Base-by-base conservation (phyloP, 371 early-diverging fungal species). In the Lichtheimia corymbifera region DNA sequence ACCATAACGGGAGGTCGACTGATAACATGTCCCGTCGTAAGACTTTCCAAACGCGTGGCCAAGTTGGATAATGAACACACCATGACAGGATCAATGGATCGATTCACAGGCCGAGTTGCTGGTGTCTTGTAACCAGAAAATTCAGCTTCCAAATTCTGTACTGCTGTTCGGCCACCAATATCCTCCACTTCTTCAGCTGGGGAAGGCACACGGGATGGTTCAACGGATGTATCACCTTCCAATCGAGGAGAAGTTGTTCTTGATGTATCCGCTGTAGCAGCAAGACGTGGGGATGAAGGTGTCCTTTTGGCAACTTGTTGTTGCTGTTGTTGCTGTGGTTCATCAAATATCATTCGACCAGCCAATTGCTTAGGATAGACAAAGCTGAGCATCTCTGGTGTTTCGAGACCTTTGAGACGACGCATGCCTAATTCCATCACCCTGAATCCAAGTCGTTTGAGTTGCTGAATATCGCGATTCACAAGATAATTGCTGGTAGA, bases 361-460 rank as follows among this genome's bases (percentile, higher is more conserved):
- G 75, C 63, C 50, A 88, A 71, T 13, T 79, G 73, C 6, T 82
- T 80, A 3, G 90, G 86, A 55, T 86, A 91, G 0, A 94, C 86
- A 64, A 89, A 64, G 43, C 86, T 88, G 22, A 96, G 72, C 64
- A 85, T 79, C 68, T 96, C 96, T 1, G 94, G 91, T 1, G 90
- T 91, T 69, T 96, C 96, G 22, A 96, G 68, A 0, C 96, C 96
- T 71, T 93, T 95, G n/a, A 96, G 76, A 56, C 90, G 88, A 20
- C 79, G 79, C 65, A 93, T 93, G 5, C 95, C 96, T 15, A 94
- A 79, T 35, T 85, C 86, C 60, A 90, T 82, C 3, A 89, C 70
- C 41, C 83, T 75, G 47, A 91, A 83, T 3, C 92, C 92, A 53
- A 93, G 76, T 49, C 85, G 83, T 53, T 84, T 84, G 12, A 94